Evolutionary conservation across 257 asterid species (phyloP).

Genomic region (Solanum arcanum): DNA sequence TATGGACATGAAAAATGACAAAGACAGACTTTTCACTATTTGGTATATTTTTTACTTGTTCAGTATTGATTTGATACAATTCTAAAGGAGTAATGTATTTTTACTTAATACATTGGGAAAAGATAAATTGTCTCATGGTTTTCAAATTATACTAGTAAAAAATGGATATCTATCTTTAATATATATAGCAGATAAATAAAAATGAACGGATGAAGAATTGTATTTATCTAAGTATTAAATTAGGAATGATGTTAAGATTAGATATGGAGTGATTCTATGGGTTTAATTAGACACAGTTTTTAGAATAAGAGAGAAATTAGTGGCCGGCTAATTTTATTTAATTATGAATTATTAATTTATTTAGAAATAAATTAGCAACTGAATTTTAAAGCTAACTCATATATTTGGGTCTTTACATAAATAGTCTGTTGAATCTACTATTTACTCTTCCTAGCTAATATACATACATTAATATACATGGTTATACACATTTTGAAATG

Average conservation of each 20-base stretch:
- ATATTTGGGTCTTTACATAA: background rate
- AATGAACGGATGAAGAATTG: background rate
- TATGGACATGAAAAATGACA: background rate
- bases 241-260: background rate
- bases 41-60: background rate
- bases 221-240: background rate
- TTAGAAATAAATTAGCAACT: background rate
- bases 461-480: background rate
- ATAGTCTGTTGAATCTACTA: background rate
- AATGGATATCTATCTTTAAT: background rate
- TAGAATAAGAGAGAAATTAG: background rate
- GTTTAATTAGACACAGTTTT: too few relatives aligned
- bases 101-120: background rate
- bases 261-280: background rate
- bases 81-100: too few relatives aligned
- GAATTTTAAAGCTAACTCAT: background rate
- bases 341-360: background rate
- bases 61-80: background rate
- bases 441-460: background rate
- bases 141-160: too few relatives aligned
- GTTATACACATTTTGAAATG: background rate
- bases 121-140: too few relatives aligned
- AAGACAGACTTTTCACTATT: background rate
- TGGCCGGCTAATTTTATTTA: background rate
- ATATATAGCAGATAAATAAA: background rate